These are phyloP conservation scores for Scheffersomyces illinoinensis DNA, from an alignment of 1,139 yeast genomes.

Conservation along the genomic window DNA sequence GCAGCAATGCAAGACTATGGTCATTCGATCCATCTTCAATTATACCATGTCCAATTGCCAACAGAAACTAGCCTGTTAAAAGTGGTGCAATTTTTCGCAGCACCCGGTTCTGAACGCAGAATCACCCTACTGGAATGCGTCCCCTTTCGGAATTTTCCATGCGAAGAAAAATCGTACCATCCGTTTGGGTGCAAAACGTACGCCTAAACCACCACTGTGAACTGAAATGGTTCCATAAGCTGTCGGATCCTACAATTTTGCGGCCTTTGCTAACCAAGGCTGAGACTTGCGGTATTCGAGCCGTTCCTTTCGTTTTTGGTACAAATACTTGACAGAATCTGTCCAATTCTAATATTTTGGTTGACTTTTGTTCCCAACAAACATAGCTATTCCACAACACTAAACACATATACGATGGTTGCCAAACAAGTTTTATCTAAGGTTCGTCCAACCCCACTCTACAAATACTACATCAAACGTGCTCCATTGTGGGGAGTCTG, in stretches of 20 bases:
- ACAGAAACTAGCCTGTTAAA: background rate
- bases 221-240: background rate
- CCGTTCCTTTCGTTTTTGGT: background rate
- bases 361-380: background rate
- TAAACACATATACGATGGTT: background rate
- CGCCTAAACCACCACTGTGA: background rate
- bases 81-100: background rate
- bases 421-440: background rate
- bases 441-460: constrained; percentile 19
- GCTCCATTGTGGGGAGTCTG: constrained; percentile 33
- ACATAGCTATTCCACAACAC: background rate
- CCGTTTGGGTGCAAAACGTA: background rate
- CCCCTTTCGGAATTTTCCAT: background rate
- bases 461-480: constrained; percentile 29
- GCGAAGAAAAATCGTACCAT: background rate
- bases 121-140: background rate
- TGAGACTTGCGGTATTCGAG: background rate
- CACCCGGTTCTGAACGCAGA: background rate
- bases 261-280: background rate
- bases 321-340: background rate
- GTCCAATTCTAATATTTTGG: background rate
- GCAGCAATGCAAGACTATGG: background rate
- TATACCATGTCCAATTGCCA: background rate
- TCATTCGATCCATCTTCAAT: background rate
- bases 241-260: background rate